A percentile compares a stretch with the other conserved stretches of the same genome.
Conservation (phyloP, 2,329 filamentous ascomycete genomes). For the Byssochlamys sp. region DNA sequence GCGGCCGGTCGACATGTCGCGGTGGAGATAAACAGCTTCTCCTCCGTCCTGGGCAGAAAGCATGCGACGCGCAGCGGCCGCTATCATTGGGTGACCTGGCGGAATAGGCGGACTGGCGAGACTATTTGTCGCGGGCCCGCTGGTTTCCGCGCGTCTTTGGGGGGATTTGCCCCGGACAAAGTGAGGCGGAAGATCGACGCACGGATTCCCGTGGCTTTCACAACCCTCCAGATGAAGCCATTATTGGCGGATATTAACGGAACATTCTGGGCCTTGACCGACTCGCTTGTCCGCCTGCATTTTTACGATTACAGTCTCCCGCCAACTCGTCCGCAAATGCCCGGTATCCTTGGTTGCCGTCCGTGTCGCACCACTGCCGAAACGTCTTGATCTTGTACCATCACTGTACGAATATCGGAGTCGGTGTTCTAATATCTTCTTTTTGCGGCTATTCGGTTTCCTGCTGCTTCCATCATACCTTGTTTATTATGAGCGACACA, state of each 20-base stretch:
- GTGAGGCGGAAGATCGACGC: not conserved
- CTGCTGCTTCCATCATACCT: not conserved
- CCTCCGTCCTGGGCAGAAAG: not conserved
- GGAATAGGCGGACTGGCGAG: not conserved
- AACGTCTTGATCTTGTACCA: not conserved
- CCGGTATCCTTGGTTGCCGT: not conserved
- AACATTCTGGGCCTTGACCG: not conserved
- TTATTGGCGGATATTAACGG: not conserved
- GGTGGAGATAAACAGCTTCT: not conserved
- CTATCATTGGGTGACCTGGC: not conserved
- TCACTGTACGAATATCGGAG: not conserved
- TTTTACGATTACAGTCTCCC: not conserved
- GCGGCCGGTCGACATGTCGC: not conserved
- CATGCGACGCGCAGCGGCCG: not conserved
- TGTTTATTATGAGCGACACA: not conserved
- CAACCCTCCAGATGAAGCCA: not conserved
- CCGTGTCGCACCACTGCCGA: not conserved
- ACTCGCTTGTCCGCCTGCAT: not conserved
- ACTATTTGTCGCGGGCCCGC: conserved; percentile 1
- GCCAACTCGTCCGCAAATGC: not conserved
- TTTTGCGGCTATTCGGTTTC: not conserved
- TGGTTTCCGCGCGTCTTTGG: not conserved
- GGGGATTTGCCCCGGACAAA: not conserved
- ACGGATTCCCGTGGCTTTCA: not conserved
- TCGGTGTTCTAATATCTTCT: not conserved